Evolutionary conservation across 192 early-diverging fungal genomes (phyloP), one percentile per base, ranked within the genome.

Genomic region (Coemansia guatemalensis): DNA sequence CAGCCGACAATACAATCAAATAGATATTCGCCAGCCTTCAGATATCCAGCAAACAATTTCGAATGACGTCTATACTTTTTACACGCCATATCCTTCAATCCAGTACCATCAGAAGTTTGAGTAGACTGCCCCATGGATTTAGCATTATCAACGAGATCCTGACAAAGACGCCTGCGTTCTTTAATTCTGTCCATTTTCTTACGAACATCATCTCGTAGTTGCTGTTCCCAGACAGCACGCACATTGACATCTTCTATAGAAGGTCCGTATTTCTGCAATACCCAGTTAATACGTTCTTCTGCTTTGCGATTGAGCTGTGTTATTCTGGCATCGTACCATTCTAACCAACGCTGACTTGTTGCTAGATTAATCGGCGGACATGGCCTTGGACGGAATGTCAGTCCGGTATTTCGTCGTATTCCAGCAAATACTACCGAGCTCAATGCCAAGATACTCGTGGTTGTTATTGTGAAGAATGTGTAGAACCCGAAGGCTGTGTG

Each of bases 311-410:
- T 65, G 14, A 72, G 59, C 26, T 68, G 66, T 4, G 23, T 62
- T 23, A 78, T 35, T 3, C 66, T 65, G 0, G 62, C 17, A 35
- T 78, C 66, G 66, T 72, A 78, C 75, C 75, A 78, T 14, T 49
- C 48, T 20, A 72, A 62, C 57, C 66, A 65, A 2, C 29, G 35
- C 25, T 63, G 52, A 3, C 58, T 50, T 1, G 58, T 60, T 23
- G 55, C 12, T 29, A 53, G 35, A 48, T 68, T 39, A 12, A 78
- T 48, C 2, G 68, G 33, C 5, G 68, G 64, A 60, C 68, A 71
- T 2, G 55, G 30, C 25, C 32, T 53, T 8, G 60, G 67, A 6
- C 60, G 51, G 23, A 78, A 54, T 7, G 75, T 78, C 8, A 78
- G 65, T 0, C 75, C 75, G 3, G 75, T 78, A 6, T 65, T 58